phyloP scores from a whole-genome alignment of 192 early-diverging fungal genomes.

The Coemansia biformis region DNA sequence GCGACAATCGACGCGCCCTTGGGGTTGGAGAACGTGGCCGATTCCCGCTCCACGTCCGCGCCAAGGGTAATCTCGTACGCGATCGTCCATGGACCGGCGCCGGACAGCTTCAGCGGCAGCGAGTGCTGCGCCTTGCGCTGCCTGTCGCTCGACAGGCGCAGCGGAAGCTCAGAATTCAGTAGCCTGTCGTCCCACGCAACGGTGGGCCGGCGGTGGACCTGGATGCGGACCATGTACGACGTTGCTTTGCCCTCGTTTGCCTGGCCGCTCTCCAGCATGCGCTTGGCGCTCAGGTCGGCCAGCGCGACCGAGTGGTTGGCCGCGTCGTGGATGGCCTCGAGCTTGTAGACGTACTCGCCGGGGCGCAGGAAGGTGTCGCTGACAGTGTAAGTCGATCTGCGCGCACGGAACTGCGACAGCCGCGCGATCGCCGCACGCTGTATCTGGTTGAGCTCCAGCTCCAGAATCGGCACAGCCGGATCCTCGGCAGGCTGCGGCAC shows the following conservation, averaged over 20 bases:
- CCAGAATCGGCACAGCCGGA: background rate
- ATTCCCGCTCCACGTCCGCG: slow-evolving; percentile 6
- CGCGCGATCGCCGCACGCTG: slow-evolving; percentile 7
- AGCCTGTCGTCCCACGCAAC: slow-evolving; percentile 17
- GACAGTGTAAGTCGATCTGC: slow-evolving; percentile 17
- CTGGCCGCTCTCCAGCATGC: slow-evolving; percentile 15
- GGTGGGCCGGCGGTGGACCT: slow-evolving; percentile 30
- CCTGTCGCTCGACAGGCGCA: slow-evolving; percentile 36
- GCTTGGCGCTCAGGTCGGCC: slow-evolving; percentile 7
- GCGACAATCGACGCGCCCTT: slow-evolving; percentile 21
- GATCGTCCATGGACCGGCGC: slow-evolving; percentile 38
- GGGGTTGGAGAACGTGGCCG: slow-evolving; percentile 6
- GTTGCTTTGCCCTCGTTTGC: slow-evolving; percentile 12
- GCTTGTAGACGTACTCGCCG: slow-evolving; percentile 47
- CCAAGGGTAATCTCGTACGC: slow-evolving; percentile 23
- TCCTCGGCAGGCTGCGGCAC: slow-evolving; percentile 14
- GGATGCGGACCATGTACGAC: slow-evolving; percentile 36
- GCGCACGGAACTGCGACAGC: slow-evolving; percentile 28
- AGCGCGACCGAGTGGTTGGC: slow-evolving; percentile 37
- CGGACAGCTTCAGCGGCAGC: slow-evolving; percentile 21
- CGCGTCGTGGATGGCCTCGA: slow-evolving; percentile 34
- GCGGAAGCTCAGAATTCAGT: slow-evolving; percentile 11
- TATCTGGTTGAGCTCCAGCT: background rate
- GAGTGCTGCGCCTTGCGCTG: slow-evolving; percentile 31
- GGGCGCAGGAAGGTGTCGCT: slow-evolving; percentile 40